phyloP scores from a whole-genome alignment of 2,329 filamentous ascomycete genomes.

The Ophiocordyceps robertsii region DNA sequence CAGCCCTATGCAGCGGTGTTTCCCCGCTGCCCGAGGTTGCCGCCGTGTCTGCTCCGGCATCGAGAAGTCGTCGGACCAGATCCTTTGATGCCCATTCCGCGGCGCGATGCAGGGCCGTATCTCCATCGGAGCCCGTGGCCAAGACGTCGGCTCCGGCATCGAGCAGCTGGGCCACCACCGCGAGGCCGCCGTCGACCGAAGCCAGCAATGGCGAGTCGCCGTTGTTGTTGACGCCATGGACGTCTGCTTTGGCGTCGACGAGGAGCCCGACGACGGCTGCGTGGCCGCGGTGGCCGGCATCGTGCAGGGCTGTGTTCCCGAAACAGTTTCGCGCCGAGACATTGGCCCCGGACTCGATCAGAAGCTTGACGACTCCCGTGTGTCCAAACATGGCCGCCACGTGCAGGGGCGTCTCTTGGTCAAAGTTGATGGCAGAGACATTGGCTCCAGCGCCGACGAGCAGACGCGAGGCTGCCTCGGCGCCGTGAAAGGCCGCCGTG shows the following conservation, averaged over 20 bases:
- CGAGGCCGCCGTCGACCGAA: too few relatives aligned
- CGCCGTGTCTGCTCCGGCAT: neutral
- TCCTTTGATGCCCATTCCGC: neutral
- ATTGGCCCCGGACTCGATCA: neutral
- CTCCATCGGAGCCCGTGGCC: neutral
- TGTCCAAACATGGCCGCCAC: neutral
- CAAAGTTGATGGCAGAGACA: neutral
- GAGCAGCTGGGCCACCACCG: neutral
- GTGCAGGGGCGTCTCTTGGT: neutral
- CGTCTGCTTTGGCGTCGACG: too few relatives aligned
- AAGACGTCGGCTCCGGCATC: neutral
- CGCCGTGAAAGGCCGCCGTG: neutral
- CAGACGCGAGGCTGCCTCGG: neutral
- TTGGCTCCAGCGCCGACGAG: neutral
- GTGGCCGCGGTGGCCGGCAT: too few relatives aligned
- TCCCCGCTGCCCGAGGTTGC: neutral
- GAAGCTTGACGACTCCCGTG: neutral
- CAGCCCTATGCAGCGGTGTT: neutral
- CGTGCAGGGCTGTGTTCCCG: neutral
- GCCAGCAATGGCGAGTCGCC: too few relatives aligned
- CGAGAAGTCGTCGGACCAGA: neutral
- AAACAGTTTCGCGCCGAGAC: neutral
- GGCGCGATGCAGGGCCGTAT: neutral
- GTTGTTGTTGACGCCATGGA: too few relatives aligned
- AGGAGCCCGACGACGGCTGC: too few relatives aligned